Evolutionary conservation across 441 rosid genomes (phyloP).

Genomic region (Theobroma grandiflorum): DNA sequence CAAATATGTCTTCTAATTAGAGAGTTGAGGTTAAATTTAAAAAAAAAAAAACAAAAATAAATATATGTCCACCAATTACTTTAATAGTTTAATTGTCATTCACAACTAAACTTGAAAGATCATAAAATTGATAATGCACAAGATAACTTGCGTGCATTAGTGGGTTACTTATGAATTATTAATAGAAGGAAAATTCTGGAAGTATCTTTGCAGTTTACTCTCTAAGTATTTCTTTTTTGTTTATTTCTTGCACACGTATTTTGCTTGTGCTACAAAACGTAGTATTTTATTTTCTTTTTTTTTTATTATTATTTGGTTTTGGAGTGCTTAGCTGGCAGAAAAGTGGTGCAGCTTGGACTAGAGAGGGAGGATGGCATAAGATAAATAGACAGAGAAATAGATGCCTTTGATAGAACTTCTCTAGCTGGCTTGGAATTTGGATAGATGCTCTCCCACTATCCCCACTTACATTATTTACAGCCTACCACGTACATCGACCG

Average conservation of each 20-base stretch:
- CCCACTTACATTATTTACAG: conserved; percentile 14
- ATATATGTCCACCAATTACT: background rate
- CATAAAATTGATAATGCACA: background rate
- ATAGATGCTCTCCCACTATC: conserved; percentile 44
- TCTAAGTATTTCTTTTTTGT: too few relatives aligned
- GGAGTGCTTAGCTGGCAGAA: background rate
- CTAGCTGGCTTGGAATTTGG: conserved; percentile 19
- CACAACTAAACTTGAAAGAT: background rate
- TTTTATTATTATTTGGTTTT: too few relatives aligned
- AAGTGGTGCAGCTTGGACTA: background rate
- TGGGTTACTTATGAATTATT: background rate
- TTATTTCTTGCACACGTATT: too few relatives aligned
- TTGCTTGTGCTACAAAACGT: too few relatives aligned
- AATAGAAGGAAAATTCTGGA: background rate
- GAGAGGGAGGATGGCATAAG: background rate
- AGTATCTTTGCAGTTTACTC: background rate
- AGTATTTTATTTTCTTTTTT: too few relatives aligned
- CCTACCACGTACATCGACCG: background rate
- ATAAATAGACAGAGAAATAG: too few relatives aligned
- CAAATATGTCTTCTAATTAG: too few relatives aligned
- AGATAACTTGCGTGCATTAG: background rate
- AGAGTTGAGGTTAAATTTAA: too few relatives aligned
- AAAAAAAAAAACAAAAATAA: background rate
- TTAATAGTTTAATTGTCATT: background rate
- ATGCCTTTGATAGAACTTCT: conserved; percentile 14